These are phyloP conservation scores for Saussurea involucrata DNA, from an alignment of 129 eudicot species.

Conservation along the genomic window DNA sequence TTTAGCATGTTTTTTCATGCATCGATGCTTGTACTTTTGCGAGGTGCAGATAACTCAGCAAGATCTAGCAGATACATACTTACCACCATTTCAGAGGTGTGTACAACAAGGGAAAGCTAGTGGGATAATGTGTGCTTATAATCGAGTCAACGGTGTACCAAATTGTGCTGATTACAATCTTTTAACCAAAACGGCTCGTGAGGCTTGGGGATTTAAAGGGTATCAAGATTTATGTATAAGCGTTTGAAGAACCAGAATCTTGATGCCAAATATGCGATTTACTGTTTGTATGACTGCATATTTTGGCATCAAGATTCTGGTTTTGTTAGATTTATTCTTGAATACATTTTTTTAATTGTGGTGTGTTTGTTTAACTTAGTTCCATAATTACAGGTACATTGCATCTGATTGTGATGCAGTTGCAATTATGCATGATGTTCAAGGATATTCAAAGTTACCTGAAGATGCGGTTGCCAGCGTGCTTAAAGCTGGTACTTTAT, in stretches of 20 bases:
- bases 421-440: slow-evolving; percentile 45
- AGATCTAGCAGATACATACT: slow-evolving; percentile 74
- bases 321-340: background rate
- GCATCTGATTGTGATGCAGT: slow-evolving; percentile 78
- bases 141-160: slow-evolving; percentile 80
- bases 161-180: slow-evolving; percentile 83
- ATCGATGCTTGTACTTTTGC: slow-evolving; percentile 8
- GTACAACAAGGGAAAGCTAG: slow-evolving; percentile 59
- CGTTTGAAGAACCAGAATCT: background rate
- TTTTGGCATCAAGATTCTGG: background rate
- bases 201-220: slow-evolving; percentile 44
- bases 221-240: background rate
- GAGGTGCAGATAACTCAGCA: slow-evolving; percentile 56
- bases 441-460: slow-evolving; percentile 50
- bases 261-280: background rate
- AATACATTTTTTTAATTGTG: background rate
- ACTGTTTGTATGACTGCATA: background rate
- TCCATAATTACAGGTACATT: slow-evolving; percentile 47
- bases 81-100: slow-evolving; percentile 72
- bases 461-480: slow-evolving; percentile 80
- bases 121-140: slow-evolving; percentile 89
- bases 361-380: background rate
- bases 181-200: slow-evolving; percentile 66
- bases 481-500: slow-evolving; percentile 59
- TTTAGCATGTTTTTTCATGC: background rate